phyloP scores from a whole-genome alignment of 257 asterid species.

The Leonotis leonurus region DNA sequence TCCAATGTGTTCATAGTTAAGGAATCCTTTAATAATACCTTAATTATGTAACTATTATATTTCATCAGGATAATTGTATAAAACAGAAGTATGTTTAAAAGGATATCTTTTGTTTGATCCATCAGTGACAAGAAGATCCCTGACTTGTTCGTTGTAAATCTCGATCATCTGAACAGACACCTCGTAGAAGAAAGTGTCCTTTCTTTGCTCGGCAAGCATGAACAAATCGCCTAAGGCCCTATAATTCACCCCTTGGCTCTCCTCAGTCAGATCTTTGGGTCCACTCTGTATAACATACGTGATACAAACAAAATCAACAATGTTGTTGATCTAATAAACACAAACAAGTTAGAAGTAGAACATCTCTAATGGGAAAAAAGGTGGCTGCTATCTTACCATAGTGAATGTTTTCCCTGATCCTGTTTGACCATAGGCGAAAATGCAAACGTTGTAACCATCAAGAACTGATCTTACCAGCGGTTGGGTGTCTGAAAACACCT shows the following conservation, averaged over 20 bases:
- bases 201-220: conserved; percentile 71
- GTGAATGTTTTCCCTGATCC: conserved; percentile 98
- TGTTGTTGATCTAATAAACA: conserved; percentile 6
- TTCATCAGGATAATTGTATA: not conserved
- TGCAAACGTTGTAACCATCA: conserved; percentile 95
- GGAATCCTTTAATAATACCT: conserved; percentile 20
- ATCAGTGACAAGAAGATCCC: conserved; percentile 78
- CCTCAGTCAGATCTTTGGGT: conserved; percentile 72
- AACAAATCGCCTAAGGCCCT: conserved; percentile 82
- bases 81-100: conserved; percentile 5
- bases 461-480: conserved; percentile 88
- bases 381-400: conserved; percentile 48
- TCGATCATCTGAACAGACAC: conserved; percentile 90
- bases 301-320: conserved; percentile 15
- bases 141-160: conserved; percentile 96
- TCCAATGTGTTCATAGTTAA: conserved; percentile 66
- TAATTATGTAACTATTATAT: not conserved
- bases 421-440: conserved; percentile 98
- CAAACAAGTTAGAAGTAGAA: not conserved
- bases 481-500: conserved; percentile 83
- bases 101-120: conserved; percentile 89
- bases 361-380: not conserved
- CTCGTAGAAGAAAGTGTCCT: conserved; percentile 59
- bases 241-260: conserved; percentile 76
- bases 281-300: conserved; percentile 52